Evolutionary conservation across 208 protist genomes (phyloP).

Genomic region (Trypanosoma brucei): DNA sequence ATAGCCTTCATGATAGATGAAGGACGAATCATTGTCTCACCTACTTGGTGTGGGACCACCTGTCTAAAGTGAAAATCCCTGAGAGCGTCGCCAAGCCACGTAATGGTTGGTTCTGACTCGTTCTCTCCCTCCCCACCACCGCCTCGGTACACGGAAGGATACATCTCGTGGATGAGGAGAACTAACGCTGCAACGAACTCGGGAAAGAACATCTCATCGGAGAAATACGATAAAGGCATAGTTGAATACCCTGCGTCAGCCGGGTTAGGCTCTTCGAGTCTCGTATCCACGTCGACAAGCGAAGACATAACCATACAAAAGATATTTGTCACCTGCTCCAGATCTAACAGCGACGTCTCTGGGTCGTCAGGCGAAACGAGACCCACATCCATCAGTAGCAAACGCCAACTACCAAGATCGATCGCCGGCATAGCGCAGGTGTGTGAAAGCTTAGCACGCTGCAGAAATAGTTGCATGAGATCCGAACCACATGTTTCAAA

Average conservation of each 20-base stretch:
- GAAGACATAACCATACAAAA: conserved; percentile 46
- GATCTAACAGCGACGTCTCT: conserved; percentile 24
- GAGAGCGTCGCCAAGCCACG: conserved; percentile 53
- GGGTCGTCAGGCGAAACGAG: conserved; percentile 36
- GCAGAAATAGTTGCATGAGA: conserved; percentile 64
- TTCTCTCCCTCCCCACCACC: background rate
- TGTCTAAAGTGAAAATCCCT: conserved; percentile 20
- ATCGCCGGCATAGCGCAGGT: conserved; percentile 70
- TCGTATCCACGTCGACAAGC: background rate
- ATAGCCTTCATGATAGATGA: conserved; percentile 38
- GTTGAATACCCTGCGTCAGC: background rate
- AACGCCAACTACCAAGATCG: conserved; percentile 72
- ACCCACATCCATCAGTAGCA: conserved; percentile 65
- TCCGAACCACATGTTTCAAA: conserved; percentile 36
- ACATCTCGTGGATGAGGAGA: conserved; percentile 58
- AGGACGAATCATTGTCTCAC: conserved; percentile 20
- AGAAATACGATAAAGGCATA: conserved; percentile 8
- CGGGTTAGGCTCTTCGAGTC: background rate
- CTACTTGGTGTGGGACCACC: conserved; percentile 15
- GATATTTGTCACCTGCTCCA: conserved; percentile 50
- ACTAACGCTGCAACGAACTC: conserved; percentile 61
- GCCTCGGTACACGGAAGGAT: conserved; percentile 21
- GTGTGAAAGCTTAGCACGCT: conserved; percentile 38
- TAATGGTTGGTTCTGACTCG: conserved; percentile 3
- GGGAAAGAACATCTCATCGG: conserved; percentile 44